phyloP scores from a whole-genome alignment of 805 yeast genomes.

The Ogataea ganodermae region DNA sequence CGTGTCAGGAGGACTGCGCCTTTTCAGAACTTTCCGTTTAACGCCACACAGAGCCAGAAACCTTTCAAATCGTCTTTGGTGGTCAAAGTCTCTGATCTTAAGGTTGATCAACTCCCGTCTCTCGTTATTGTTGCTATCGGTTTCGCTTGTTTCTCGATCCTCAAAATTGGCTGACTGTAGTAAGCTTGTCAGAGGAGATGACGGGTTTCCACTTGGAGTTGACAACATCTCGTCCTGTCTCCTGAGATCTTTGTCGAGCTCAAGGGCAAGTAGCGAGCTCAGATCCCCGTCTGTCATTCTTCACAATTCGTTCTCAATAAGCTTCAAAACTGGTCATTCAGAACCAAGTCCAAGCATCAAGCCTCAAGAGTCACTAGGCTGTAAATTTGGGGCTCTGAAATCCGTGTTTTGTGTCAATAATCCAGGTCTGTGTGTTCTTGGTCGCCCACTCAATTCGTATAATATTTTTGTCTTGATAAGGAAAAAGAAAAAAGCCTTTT shows the following conservation, averaged over 20 bases:
- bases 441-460: not conserved
- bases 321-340: not conserved
- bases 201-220: conserved; percentile 53
- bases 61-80: conserved; percentile 30
- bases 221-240: conserved; percentile 40
- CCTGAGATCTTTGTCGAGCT: conserved; percentile 31
- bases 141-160: conserved; percentile 43
- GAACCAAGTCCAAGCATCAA: not conserved
- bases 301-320: not conserved
- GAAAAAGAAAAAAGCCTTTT: not conserved
- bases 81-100: conserved; percentile 28
- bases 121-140: conserved; percentile 45
- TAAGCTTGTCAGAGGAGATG: conserved; percentile 55
- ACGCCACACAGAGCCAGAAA: conserved; percentile 28
- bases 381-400: not conserved
- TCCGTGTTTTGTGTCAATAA: not conserved
- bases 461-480: not conserved
- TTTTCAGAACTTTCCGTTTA: conserved; percentile 16
- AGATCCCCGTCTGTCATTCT: conserved; percentile 36
- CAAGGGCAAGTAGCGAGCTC: conserved; percentile 8
- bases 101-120: conserved; percentile 33
- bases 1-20: not conserved
- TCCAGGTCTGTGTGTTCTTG: not conserved
- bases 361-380: not conserved
- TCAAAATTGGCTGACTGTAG: conserved; percentile 42